Base-by-base conservation (phyloP, 257 asterid genomes). In the Mitragyna speciosa region DNA sequence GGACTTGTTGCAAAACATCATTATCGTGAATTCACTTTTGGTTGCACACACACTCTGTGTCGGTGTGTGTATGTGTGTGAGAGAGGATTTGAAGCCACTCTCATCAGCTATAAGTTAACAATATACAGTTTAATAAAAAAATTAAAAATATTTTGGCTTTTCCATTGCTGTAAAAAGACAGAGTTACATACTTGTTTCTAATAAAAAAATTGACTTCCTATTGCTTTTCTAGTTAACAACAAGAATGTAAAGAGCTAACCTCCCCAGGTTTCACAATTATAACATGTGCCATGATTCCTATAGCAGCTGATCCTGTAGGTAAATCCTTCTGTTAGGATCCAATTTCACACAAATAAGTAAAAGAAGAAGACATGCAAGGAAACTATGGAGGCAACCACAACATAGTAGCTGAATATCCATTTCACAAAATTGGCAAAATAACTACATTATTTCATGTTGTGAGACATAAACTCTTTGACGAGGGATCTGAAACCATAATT, bases 221-320 rank as follows among this genome's bases (percentile, higher is more conserved):
- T 49, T 36, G 61, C 76, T 33, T 48, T 59, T 31, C 54, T 4
- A 68, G 12, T 30, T 22, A 74, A 33, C 33, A 58, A 61, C 11
- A 43, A 12, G 70, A 51, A 16, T 16, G 33, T 56, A 58, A 78
- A 75, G 66, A 33, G 65, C 41, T 75, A 71, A 90, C 92, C 92
- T 90, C 94, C 80, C 94, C 94, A 0, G 87, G 77, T 63, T 77
- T 72, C 64, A 88, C 94, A 56, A n/a, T 58, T 69, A 90, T 82
- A 41, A 87, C 80, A 83, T 86, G 92, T 31, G 90, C 87, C 49
- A 79, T 87, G 56, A 87, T 85, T 79, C 88, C 90, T 72, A 78
- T 80, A 61, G 88, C 92, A 70, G 81, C 80, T 61, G 92, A 85
- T 47, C 92, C 94, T 88, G 94, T 49, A 77, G 51, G 28, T 9